Evolutionary conservation across 1,284 basidiomycete genomes (phyloP).

Genomic region (Trametes versicolor): DNA sequence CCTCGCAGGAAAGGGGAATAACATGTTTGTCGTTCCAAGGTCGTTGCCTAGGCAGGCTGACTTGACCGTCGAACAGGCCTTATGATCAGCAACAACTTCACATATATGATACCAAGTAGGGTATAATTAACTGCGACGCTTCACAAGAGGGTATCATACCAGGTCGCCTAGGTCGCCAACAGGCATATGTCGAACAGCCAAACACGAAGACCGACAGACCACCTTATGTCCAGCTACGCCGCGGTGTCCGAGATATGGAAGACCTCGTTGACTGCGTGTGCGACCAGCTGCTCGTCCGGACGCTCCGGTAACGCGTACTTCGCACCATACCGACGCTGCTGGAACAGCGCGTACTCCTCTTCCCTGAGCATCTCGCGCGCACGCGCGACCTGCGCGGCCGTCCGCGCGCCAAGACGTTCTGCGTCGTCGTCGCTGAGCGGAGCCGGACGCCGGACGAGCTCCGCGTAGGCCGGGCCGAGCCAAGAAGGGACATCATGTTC

Average conservation of each 20-base stretch:
- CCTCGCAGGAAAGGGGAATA: no score
- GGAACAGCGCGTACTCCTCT: slow-evolving; percentile 33
- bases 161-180: neutral
- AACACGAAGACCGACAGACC: neutral
- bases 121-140: neutral
- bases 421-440: slow-evolving; percentile 50
- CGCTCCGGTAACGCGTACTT: slow-evolving; percentile 27
- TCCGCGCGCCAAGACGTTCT: slow-evolving; percentile 44
- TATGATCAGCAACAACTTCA: no score
- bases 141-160: neutral
- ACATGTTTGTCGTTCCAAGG: no score
- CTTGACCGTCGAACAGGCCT: no score
- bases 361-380: slow-evolving; percentile 38
- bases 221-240: neutral
- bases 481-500: slow-evolving; percentile 49
- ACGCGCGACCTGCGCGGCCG: slow-evolving; percentile 34
- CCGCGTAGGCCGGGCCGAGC: slow-evolving; percentile 51
- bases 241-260: slow-evolving; percentile 23
- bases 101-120: no score
- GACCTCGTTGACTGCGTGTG: slow-evolving; percentile 35
- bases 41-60: no score
- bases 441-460: slow-evolving; percentile 46
- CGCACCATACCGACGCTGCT: slow-evolving; percentile 30
- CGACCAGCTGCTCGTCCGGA: slow-evolving; percentile 37
- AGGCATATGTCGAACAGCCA: neutral